Base-by-base conservation (phyloP, 805 yeast species). In the Ogataea nonfermentans region DNA sequence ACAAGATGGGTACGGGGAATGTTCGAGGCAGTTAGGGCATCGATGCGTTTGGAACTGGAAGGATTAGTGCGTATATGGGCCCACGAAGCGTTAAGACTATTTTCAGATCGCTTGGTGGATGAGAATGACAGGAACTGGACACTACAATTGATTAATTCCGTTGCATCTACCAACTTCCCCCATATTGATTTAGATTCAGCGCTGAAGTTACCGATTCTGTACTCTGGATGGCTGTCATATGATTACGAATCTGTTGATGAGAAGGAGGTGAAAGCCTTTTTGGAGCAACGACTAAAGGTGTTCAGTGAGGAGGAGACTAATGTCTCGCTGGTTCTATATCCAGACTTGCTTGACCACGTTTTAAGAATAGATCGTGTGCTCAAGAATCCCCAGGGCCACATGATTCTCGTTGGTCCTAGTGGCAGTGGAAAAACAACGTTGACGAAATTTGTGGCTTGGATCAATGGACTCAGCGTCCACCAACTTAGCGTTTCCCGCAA, bases 1-100 rank as follows among this genome's bases (percentile, higher is more conserved):
- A 88, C 97, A 0, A 67, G 98, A 41, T 87, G 95, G 95, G 68
- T 78, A 1, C 71, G 84, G 42, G 95, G 96, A n/a, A 60, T 90
- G 1, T 70, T 76, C 32, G 74, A 46, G 35, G 59, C 56, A 3
- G 42, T 56, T 4, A 50, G 43, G 32, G 34, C 58, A 2, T n/a
- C 44, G 6, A 32, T 26, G 10, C 55, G 62, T 10, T 46, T 68
- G 6, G 43, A 60, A 0, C 52, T 79, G 15, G 61, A 63, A 4
- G 72, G 68, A 0, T 57, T 88, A 14, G 56, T 84, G 0, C 63
- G 88, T 29, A 44, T 89, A 0, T 84, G 93, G 87, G 80, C 78
- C 2, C 87, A 90, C 57, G 97, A 90, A 56, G 95, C 81, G 0
- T 58, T 81, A 40, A 62, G 98, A 22, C 65, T 90, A 9, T 89